phyloP scores from a whole-genome alignment of 139 green algal genomes.

The Limnomonas spitsbergensis region DNA sequence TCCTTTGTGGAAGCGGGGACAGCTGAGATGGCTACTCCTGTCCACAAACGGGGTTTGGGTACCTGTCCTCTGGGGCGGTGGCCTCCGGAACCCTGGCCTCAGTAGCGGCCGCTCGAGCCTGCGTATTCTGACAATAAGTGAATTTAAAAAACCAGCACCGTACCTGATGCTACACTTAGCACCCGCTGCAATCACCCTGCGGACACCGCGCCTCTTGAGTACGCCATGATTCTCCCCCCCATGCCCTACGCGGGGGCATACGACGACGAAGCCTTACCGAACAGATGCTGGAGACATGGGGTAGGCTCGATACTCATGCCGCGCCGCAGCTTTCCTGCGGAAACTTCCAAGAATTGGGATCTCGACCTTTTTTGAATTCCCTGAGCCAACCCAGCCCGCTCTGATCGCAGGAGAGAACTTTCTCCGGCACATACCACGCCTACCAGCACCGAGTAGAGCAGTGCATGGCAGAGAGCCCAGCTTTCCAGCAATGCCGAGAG shows the following conservation, averaged over 20 bases:
- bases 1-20: no score
- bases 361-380: not conserved
- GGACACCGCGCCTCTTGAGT: no score
- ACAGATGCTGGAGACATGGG: constrained; percentile 13
- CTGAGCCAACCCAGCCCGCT: not conserved
- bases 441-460: constrained; percentile 12
- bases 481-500: not conserved
- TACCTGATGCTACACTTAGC: no score
- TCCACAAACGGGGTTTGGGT: no score
- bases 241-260: not conserved
- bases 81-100: no score
- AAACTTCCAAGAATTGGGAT: not conserved
- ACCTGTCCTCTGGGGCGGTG: no score
- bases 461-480: constrained; percentile 3
- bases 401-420: constrained; percentile 15
- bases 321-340: not conserved
- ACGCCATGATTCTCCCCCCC: not conserved
- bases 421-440: not conserved
- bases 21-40: no score
- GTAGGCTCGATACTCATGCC: not conserved
- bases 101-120: no score
- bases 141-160: no score
- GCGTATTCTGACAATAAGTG: no score
- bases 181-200: no score
- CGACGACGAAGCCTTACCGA: not conserved